Conservation (phyloP, 331 rosid species). For the Quercus tomentella region DNA sequence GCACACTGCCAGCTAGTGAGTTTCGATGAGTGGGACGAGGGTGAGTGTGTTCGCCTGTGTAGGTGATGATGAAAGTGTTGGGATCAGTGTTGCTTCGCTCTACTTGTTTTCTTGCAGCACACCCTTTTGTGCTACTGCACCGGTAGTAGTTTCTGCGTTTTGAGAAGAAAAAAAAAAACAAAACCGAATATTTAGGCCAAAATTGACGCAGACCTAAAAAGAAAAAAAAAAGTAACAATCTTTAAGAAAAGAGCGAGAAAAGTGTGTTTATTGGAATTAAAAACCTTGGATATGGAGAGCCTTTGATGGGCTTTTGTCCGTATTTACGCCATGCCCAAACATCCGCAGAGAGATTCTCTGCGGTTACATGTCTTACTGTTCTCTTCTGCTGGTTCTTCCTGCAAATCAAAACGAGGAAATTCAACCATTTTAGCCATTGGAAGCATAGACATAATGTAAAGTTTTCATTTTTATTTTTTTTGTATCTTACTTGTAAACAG, state of each 20-base stretch:
- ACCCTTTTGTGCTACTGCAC: constrained; percentile 82
- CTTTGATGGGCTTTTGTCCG: constrained; percentile 93
- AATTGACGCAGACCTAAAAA: background rate
- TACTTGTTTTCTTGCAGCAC: constrained; percentile 75
- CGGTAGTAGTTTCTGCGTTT: constrained; percentile 69
- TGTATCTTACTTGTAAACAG: background rate
- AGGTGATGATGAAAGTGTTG: constrained; percentile 50
- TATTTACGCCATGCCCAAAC: constrained; percentile 95
- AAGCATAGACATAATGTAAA: background rate
- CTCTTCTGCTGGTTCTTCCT: constrained; percentile 64
- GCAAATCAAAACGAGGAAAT: background rate
- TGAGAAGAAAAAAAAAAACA: too few species aligned
- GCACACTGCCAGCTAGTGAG: constrained; percentile 72
- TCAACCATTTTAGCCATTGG: background rate
- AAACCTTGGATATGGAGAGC: constrained; percentile 91
- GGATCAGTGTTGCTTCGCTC: constrained; percentile 60
- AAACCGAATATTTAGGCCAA: background rate
- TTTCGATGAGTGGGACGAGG: constrained; percentile 79
- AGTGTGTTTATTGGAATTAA: background rate
- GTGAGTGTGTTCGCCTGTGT: constrained; percentile 77
- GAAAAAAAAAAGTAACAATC: too few species aligned
- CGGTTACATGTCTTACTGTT: constrained; percentile 51
- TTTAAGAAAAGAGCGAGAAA: background rate
- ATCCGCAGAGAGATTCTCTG: constrained; percentile 67
- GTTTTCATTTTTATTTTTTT: background rate